Evolutionary conservation across 441 rosid genomes (phyloP).

Genomic region (Isatis lusitanica): DNA sequence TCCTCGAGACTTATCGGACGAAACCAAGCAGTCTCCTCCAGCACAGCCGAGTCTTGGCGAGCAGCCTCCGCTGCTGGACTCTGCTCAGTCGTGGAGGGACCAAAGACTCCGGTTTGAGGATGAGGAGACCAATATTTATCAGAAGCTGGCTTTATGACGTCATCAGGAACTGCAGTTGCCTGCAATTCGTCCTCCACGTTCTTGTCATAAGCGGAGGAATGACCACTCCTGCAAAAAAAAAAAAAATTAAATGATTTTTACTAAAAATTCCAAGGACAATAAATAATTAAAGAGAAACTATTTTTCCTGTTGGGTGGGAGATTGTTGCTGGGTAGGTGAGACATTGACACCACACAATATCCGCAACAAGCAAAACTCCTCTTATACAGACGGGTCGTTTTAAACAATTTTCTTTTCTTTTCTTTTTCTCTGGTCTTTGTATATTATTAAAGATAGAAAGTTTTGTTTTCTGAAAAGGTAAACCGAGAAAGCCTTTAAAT

Average conservation of each 20-base stretch:
- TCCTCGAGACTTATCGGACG: conserved; percentile 87
- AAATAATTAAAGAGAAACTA: not conserved
- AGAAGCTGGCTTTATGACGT: conserved; percentile 58
- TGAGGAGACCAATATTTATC: conserved; percentile 90
- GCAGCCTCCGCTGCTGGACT: conserved; percentile 28
- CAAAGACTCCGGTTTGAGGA: conserved; percentile 85
- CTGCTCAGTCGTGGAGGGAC: conserved; percentile 53
- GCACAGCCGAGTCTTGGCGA: conserved; percentile 36
- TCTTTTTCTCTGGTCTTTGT: not conserved
- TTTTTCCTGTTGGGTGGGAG: conserved; percentile 31
- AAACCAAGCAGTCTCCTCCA: conserved; percentile 90
- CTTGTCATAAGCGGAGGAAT: conserved; percentile 74
- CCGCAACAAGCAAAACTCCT: not conserved
- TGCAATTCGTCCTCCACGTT: conserved; percentile 65
- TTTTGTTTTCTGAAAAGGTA: not conserved
- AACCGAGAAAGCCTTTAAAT: not conserved
- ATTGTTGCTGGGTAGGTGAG: conserved; percentile 18
- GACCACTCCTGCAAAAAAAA: conserved; percentile 37
- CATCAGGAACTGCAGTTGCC: conserved; percentile 62
- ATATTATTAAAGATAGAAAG: conserved; percentile 20
- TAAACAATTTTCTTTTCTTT: not conserved
- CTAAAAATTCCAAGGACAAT: not conserved
- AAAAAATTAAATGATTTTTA: not conserved
- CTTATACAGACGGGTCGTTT: not conserved
- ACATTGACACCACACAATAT: conserved; percentile 9